These are phyloP conservation scores for Globisporangium parvum DNA, from an alignment of 352 stramenopile genomes.

Conservation along the genomic window DNA sequence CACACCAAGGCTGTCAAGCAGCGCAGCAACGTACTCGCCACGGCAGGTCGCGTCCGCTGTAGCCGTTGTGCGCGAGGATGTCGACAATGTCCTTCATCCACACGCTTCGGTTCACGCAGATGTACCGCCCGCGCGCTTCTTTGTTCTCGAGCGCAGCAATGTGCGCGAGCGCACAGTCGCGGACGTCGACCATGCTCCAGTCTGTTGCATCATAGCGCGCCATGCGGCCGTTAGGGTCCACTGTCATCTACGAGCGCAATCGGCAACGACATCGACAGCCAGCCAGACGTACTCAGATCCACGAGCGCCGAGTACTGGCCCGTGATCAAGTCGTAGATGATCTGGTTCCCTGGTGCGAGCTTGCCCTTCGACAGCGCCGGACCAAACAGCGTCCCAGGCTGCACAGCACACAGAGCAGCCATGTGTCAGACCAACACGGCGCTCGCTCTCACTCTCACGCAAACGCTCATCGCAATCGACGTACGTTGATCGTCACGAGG, in stretches of 20 bases:
- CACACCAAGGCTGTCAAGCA: not conserved
- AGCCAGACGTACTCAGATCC: slow-evolving; percentile 54
- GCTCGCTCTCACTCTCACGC: no score
- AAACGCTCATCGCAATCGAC: slow-evolving; percentile 2
- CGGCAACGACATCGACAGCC: not conserved
- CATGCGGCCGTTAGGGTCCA: slow-evolving; percentile 3
- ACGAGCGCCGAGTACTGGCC: slow-evolving; percentile 84
- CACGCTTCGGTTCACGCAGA: slow-evolving; percentile 78
- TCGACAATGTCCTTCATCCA: slow-evolving; percentile 89
- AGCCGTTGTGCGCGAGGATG: slow-evolving; percentile 76
- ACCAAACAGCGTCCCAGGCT: slow-evolving; percentile 79
- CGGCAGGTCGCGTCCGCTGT: slow-evolving; percentile 81
- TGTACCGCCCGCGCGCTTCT: slow-evolving; percentile 78
- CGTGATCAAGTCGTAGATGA: slow-evolving; percentile 85
- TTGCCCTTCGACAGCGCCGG: slow-evolving; percentile 81
- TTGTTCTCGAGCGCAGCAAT: slow-evolving; percentile 81
- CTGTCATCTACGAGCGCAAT: not conserved
- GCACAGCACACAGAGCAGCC: not conserved
- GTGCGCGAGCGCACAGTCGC: slow-evolving; percentile 76
- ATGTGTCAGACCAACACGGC: not conserved
- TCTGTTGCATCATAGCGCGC: slow-evolving; percentile 32
- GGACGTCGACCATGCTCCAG: slow-evolving; percentile 84
- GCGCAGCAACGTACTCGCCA: slow-evolving; percentile 36
- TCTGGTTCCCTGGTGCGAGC: slow-evolving; percentile 74
- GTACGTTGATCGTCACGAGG: slow-evolving; percentile 84